These are phyloP conservation scores for Yamadazyma diospyri DNA, from an alignment of 1,139 yeast genomes.

Conservation along the genomic window DNA sequence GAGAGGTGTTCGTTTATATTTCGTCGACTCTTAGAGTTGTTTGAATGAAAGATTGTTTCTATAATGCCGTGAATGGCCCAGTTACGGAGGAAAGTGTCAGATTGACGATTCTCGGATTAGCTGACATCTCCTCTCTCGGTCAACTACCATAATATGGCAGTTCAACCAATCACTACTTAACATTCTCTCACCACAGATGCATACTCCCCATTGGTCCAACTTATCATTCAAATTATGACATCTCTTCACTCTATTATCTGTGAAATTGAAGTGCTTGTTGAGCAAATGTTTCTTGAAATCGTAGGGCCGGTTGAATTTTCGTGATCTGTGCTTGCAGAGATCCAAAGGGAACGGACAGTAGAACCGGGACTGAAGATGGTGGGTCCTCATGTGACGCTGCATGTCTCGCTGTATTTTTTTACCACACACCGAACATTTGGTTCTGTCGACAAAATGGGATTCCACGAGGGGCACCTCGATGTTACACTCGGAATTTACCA, in stretches of 20 bases:
- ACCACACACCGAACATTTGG: slow-evolving; percentile 52
- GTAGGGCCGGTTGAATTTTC: slow-evolving; percentile 64
- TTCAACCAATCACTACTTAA: slow-evolving; percentile 57
- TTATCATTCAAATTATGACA: slow-evolving; percentile 54
- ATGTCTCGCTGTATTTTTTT: slow-evolving; percentile 58
- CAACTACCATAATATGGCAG: slow-evolving; percentile 45
- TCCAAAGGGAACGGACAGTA: slow-evolving; percentile 55
- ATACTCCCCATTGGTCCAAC: slow-evolving; percentile 49
- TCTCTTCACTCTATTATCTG: slow-evolving; percentile 44
- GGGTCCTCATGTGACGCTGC: slow-evolving; percentile 64
- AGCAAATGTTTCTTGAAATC: slow-evolving; percentile 66
- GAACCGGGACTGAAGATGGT: slow-evolving; percentile 55
- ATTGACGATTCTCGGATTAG: slow-evolving; percentile 1
- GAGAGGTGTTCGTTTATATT: no score
- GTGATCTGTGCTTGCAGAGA: slow-evolving; percentile 58
- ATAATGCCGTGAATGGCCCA: no score
- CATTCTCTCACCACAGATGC: slow-evolving; percentile 54
- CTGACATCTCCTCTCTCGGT: slow-evolving; percentile 8
- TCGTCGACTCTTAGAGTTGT: no score
- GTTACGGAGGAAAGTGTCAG: no score
- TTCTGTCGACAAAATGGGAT: slow-evolving; percentile 25
- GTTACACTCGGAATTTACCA: slow-evolving; percentile 35
- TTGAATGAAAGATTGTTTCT: no score
- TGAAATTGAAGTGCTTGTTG: slow-evolving; percentile 59
- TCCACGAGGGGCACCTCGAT: slow-evolving; percentile 38